Percentiles rank a stretch among this genome's conserved stretches.
phyloP scores from a whole-genome alignment of 73 alveolate genomes.

The Effrenium voratum region DNA sequence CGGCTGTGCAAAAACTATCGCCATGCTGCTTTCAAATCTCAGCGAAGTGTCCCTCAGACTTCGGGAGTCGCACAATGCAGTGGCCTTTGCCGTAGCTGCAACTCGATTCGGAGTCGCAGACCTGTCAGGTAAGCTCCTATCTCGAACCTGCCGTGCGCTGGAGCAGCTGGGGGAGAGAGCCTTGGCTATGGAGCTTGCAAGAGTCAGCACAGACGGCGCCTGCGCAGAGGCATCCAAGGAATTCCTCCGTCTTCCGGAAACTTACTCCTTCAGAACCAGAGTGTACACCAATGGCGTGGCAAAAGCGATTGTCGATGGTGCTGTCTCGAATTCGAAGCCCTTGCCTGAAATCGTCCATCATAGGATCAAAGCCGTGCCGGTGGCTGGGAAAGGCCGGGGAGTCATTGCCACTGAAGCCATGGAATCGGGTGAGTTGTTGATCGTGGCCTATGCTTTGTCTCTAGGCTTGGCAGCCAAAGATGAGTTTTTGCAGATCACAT shows the following conservation, averaged over 20 bases:
- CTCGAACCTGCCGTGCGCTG: neutral
- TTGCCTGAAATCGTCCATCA: neutral
- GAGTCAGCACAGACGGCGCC: neutral
- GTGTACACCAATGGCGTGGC: conserved; percentile 11
- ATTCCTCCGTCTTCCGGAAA: neutral
- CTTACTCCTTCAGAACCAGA: neutral
- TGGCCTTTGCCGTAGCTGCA: conserved; percentile 20
- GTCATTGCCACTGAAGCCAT: neutral
- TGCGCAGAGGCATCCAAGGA: neutral
- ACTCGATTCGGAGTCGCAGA: neutral
- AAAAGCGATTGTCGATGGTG: neutral
- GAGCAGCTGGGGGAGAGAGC: neutral
- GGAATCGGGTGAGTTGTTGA: conserved; percentile 3
- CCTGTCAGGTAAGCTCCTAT: neutral
- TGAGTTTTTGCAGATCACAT: neutral
- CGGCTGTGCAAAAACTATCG: conserved; percentile 8
- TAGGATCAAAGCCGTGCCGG: neutral
- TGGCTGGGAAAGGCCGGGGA: conserved; percentile 34
- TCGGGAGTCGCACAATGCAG: conserved; percentile 29
- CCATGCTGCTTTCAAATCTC: conserved; percentile 13
- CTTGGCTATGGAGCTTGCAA: conserved; percentile 18
- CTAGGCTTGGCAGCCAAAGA: neutral
- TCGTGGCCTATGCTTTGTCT: neutral
- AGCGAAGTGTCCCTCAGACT: neutral
- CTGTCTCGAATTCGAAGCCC: too few relatives aligned